Percentiles rank a stretch among this genome's conserved stretches.
Conservation (phyloP, 2,329 filamentous ascomycete species). For the Amphichorda felina region DNA sequence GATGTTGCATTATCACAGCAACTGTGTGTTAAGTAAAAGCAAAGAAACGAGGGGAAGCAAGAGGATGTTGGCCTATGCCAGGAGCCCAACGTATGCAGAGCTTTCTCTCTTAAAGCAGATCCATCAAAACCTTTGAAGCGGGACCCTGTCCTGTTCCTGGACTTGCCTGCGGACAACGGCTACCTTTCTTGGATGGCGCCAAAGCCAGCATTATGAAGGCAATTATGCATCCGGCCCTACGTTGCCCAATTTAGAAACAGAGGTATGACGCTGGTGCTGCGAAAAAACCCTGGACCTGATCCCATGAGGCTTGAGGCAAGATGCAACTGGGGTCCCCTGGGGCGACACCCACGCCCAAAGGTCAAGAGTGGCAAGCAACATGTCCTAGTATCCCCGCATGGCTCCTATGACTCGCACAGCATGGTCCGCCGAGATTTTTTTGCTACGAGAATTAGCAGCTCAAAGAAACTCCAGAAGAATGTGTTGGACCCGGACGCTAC, state of each 20-base stretch:
- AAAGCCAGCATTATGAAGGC: conserved; percentile 2
- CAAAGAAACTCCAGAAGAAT: too few species aligned
- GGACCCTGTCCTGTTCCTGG: background rate
- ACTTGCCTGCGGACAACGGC: background rate
- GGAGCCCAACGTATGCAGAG: too few species aligned
- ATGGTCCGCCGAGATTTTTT: too few species aligned
- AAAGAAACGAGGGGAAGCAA: too few species aligned
- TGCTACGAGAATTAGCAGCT: background rate
- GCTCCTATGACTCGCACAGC: background rate
- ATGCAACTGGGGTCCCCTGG: conserved; percentile 4
- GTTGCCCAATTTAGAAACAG: conserved; percentile 4
- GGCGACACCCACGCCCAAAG: background rate
- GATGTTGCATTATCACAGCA: too few species aligned
- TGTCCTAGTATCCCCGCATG: background rate
- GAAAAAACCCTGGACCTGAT: background rate
- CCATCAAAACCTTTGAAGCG: too few species aligned
- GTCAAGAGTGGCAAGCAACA: background rate
- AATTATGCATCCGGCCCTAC: conserved; percentile 1
- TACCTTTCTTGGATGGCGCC: background rate
- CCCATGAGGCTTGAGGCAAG: background rate
- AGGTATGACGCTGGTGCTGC: background rate
- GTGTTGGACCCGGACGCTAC: background rate
- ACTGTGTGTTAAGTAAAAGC: too few species aligned
- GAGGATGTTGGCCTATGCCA: too few species aligned
- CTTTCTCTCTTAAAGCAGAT: too few species aligned